Evolutionary conservation across 2,329 filamentous ascomycete genomes (phyloP).

Genomic region (Exophiala bonariae): DNA sequence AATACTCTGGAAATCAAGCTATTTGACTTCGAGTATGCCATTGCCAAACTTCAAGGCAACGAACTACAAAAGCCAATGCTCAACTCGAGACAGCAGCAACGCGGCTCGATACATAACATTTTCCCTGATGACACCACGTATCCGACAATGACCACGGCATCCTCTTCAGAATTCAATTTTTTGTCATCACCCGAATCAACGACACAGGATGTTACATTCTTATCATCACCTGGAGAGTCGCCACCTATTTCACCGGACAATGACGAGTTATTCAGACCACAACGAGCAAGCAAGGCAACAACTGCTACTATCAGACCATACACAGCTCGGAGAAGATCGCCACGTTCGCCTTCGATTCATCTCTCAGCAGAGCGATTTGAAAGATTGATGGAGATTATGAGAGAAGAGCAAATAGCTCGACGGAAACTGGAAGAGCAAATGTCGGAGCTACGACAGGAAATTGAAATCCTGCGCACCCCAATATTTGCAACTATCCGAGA

Average conservation of each 20-base stretch:
- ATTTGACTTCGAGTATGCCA: constrained; percentile 51
- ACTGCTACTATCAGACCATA: constrained; percentile 25
- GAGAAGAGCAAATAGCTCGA: constrained; percentile 47
- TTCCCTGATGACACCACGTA: constrained; percentile 11
- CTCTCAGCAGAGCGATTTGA: constrained; percentile 47
- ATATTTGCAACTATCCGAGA: constrained; percentile 25
- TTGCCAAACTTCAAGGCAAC: constrained; percentile 47
- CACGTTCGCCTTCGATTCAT: constrained; percentile 21
- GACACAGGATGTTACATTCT: constrained; percentile 19
- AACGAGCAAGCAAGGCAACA: constrained; percentile 26
- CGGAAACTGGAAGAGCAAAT: constrained; percentile 46
- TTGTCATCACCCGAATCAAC: constrained; percentile 8
- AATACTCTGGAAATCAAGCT: constrained; percentile 52
- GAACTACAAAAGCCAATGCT: constrained; percentile 23
- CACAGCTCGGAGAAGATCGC: constrained; percentile 12
- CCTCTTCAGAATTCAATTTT: constrained; percentile 9
- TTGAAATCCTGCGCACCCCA: constrained; percentile 25
- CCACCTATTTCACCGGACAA: constrained; percentile 12
- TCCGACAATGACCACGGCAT: constrained; percentile 5
- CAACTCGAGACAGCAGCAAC: constrained; percentile 4
- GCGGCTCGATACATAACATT: constrained; percentile 9
- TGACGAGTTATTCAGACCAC: constrained; percentile 16
- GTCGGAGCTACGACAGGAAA: constrained; percentile 40
- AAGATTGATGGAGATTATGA: constrained; percentile 45
- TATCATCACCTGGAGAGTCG: constrained; percentile 22